Percentiles rank a stretch among this genome's conserved stretches.
These are phyloP conservation scores for Silene latifolia DNA, from an alignment of 148 eudicot genomes.

Conservation along the genomic window DNA sequence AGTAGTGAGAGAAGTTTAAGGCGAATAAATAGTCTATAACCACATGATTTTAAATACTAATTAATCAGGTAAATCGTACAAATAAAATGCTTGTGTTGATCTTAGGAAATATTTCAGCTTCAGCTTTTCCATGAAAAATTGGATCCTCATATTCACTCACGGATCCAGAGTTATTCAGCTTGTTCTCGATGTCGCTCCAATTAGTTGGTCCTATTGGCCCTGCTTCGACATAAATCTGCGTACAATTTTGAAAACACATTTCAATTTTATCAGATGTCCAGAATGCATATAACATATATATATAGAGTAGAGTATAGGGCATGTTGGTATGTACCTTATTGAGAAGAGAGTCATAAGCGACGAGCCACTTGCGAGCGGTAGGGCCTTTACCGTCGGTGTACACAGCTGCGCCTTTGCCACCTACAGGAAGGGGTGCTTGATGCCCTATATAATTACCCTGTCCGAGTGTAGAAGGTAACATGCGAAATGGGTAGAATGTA, in stretches of 20 bases:
- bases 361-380: conserved; percentile 5
- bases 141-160: conserved; percentile 4
- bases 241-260: neutral
- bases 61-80: neutral
- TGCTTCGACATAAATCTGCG: neutral
- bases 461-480: too few species aligned
- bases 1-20: too few species aligned
- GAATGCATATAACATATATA: too few species aligned
- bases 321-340: conserved; percentile 5
- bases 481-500: too few species aligned
- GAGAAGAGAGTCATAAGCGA: neutral
- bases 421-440: neutral
- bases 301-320: too few species aligned
- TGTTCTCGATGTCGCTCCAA: neutral
- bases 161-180: neutral
- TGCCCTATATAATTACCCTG: too few species aligned
- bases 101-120: neutral
- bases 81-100: neutral
- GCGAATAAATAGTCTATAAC: too few species aligned
- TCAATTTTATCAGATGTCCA: too few species aligned
- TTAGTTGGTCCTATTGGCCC: conserved; percentile 8
- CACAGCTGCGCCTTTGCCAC: neutral
- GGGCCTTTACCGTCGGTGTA: conserved; percentile 4
- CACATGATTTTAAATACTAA: too few species aligned
- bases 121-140: neutral